Base-by-base conservation (phyloP, 495 filamentous ascomycete genomes). In the Staphylotrichum tortipilum region DNA sequence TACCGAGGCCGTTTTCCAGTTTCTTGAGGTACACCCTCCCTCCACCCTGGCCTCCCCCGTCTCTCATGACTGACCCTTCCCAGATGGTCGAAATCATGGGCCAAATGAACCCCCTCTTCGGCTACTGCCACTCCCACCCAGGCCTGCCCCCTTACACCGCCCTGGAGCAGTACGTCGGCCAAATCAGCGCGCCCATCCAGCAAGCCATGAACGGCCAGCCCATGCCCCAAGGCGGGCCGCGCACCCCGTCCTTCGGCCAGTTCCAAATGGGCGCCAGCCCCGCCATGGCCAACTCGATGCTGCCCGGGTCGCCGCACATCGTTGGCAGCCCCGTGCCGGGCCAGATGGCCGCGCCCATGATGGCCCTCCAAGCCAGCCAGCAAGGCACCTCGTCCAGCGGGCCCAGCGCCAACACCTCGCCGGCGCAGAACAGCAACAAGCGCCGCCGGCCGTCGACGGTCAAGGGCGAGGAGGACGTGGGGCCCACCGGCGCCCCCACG, bases 361-460 rank as follows among this genome's bases (percentile, higher is more conserved):
- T 94, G 81, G 74, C 80, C 28, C 67, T 79, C 17, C 83, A 86
- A 53, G 84, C 82, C 49, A 86, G 81, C 56, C 82, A 86, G 63
- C 83, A 86, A 56, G 82, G 83, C 24, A 79, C 77, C 29, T 78
- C 72, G 50, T 84, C 77, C n/a, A 82, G 82, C 52, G 84, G 77
- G 1, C 80, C 81, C 3, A 90, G 85, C 56, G 84, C 86, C 7
- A 94, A 87, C 61, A 91, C 89, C 3, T 94, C 88, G 45, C 89
- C 89, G 9, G 85, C 83, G 47, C 80, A 83, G 28, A 82, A 76
- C 39, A 82, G 76, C 41, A 85, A 83, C 61, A 90, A 92, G 68
- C 80, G 88, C 50, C 76, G 89, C 48, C 72, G 88, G 34, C 72
- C 82, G 9, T 89, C 86, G 50, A 79, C 79, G 4, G 84, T 91